These are phyloP conservation scores for Alternaria arborescens DNA, from an alignment of 2,329 filamentous ascomycete species.

Conservation along the genomic window DNA sequence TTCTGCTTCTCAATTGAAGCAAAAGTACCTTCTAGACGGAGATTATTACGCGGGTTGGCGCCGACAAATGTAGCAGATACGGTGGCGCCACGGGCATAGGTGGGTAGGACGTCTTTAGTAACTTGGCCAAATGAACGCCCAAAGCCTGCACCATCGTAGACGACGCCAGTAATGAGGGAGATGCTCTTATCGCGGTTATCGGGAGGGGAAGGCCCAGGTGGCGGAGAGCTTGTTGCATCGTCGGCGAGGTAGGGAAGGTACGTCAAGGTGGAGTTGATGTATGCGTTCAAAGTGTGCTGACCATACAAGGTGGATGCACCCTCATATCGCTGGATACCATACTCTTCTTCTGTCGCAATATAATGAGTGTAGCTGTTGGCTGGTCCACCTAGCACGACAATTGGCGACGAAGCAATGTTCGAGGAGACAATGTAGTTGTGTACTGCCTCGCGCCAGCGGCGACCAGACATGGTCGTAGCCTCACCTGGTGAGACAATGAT, in stretches of 20 bases:
- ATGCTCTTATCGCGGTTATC: slow-evolving; percentile 80
- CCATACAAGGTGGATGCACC: slow-evolving; percentile 93
- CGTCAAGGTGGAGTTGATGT: slow-evolving; percentile 83
- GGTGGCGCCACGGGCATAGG: slow-evolving; percentile 67
- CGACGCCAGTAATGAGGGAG: slow-evolving; percentile 80
- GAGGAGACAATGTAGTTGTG: slow-evolving; percentile 36
- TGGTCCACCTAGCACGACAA: slow-evolving; percentile 87
- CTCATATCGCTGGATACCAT: slow-evolving; percentile 87
- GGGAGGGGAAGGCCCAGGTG: slow-evolving; percentile 71
- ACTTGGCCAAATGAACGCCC: slow-evolving; percentile 77
- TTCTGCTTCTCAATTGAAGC: slow-evolving; percentile 74
- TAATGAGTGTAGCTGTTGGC: slow-evolving; percentile 93
- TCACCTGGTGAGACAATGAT: slow-evolving; percentile 88
- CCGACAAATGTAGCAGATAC: slow-evolving; percentile 78
- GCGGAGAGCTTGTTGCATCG: slow-evolving; percentile 37
- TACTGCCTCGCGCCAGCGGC: slow-evolving; percentile 75
- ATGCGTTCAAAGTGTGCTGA: slow-evolving; percentile 80
- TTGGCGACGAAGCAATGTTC: slow-evolving; percentile 36
- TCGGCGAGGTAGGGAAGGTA: slow-evolving; percentile 72
- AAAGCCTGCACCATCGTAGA: slow-evolving; percentile 73
- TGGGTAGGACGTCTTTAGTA: slow-evolving; percentile 61
- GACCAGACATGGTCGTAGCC: slow-evolving; percentile 89
- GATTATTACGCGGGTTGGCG: slow-evolving; percentile 89
- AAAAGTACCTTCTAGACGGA: slow-evolving; percentile 80
- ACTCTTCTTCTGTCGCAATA: slow-evolving; percentile 80